A percentile compares a stretch with the other conserved stretches of the same genome.
Evolutionary conservation across 2,329 filamentous ascomycete species (phyloP).

Genomic region (Cladosporium sp.): DNA sequence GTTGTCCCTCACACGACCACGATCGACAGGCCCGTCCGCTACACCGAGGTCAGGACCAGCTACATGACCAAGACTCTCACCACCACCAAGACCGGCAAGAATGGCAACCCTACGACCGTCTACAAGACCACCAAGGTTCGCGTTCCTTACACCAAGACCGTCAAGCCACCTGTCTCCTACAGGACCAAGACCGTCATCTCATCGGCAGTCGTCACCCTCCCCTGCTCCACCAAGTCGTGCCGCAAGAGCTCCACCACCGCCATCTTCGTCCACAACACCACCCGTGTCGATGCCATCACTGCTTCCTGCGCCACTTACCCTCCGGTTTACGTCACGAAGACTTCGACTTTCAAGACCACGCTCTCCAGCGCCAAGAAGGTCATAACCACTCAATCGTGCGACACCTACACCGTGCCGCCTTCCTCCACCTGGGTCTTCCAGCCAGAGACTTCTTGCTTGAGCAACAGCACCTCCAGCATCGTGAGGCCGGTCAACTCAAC

Average conservation of each 20-base stretch:
- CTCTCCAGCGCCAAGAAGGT: not conserved
- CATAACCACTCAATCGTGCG: constrained; percentile 8
- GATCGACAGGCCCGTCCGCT: not conserved
- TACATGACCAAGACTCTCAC: not conserved
- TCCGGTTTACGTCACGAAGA: constrained; percentile 2
- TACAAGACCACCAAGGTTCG: not conserved
- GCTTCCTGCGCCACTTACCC: constrained; percentile 10
- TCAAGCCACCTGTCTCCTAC: constrained; percentile 8
- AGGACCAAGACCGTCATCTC: constrained; percentile 1
- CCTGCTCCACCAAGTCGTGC: constrained; percentile 10
- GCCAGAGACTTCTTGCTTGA: not conserved
- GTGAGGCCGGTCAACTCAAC: not conserved
- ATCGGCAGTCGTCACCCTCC: not conserved
- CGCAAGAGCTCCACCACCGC: not conserved
- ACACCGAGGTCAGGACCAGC: not conserved
- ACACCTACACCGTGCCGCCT: constrained; percentile 11
- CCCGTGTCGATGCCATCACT: constrained; percentile 2
- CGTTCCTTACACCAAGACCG: constrained; percentile 1
- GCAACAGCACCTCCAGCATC: not conserved
- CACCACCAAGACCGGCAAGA: not conserved
- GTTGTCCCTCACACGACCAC: not conserved
- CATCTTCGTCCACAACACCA: not conserved
- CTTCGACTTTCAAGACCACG: not conserved
- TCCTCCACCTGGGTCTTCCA: constrained; percentile 4
- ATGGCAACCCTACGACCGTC: not conserved